Percentiles rank a stretch among this genome's conserved stretches.
Evolutionary conservation across 306 rosid species (phyloP).

Genomic region (Canavalia gladiata): DNA sequence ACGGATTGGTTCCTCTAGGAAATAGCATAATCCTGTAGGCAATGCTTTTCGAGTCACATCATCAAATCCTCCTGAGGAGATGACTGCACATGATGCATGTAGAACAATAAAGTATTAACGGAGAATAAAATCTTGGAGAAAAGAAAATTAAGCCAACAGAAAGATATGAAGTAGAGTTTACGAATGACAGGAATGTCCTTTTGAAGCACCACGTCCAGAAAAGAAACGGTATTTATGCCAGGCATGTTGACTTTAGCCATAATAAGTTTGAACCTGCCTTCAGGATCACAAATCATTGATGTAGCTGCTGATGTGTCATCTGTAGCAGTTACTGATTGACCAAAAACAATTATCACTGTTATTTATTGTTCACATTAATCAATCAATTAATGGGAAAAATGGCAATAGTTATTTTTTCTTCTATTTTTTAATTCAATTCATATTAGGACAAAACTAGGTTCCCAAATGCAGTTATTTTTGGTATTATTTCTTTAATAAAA

Average conservation of each 20-base stretch:
- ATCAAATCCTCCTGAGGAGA: conserved; percentile 35
- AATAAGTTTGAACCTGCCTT: conserved; percentile 52
- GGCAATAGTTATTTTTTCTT: neutral
- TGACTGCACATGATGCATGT: conserved; percentile 42
- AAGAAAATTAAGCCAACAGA: neutral
- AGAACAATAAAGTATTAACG: neutral
- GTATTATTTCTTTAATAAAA: too few species aligned
- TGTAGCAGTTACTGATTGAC: conserved; percentile 54
- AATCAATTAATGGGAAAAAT: neutral
- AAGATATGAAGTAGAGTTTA: conserved; percentile 45
- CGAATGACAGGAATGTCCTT: conserved; percentile 57
- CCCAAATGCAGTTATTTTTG: too few species aligned
- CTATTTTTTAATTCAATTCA: neutral
- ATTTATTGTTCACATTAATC: conserved; percentile 19
- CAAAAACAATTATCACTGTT: neutral
- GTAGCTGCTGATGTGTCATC: conserved; percentile 53
- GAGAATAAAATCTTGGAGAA: neutral
- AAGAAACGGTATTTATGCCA: conserved; percentile 42
- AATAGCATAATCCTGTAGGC: conserved; percentile 48
- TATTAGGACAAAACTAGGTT: too few species aligned
- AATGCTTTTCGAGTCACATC: conserved; percentile 43
- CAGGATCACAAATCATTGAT: conserved; percentile 52
- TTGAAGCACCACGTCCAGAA: conserved; percentile 37
- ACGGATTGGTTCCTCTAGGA: conserved; percentile 61
- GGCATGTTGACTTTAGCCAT: conserved; percentile 58